Base-by-base conservation (phyloP, 2,329 filamentous ascomycete species). In the Chrysosporium keratinophilum region DNA sequence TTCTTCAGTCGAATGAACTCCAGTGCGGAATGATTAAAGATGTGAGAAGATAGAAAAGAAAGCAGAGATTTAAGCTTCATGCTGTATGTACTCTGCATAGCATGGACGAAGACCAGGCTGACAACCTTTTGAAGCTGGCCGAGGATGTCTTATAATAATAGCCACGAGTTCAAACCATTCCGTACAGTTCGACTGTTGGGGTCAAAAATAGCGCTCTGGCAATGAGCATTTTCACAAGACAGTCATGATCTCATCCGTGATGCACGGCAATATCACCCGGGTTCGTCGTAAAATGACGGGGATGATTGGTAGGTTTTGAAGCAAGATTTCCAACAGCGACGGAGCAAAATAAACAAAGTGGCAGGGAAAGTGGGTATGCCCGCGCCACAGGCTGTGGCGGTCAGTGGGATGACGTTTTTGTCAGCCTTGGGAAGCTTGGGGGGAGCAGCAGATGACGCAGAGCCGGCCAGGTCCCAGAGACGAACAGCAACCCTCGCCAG, bases 361-460 rank as follows among this genome's bases (percentile, higher is more conserved):
- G 43, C 12, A 39, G 17, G 15, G 7, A 15, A 40, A 39, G 46
- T 49, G 46, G 46, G 31, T n/a, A n/a, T n/a, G n/a, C n/a, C 34
- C 12, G 33, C 34, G 46, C 46, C 46, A 48, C 45, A 49, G 11
- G 3, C 34, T 39, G 35, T 49, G 46, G 33, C 46, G 23, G 43
- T 49, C 17, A n/a, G 35, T 19, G 34, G 17, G 34, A 49, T 49
- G 46, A 49, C 46, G 46, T 49, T 28, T 39, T 33, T 2, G 39
- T 19, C 39, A 15, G n/a, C 39, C 11, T 2, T 40, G 9, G 19
- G 19, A 9, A 19, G 15, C 19, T 14, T 20, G 46, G 12, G 35
- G 15, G 15, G 45, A 37, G 28, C 3, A 49, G 14, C 15, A 34
- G 3, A 39, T 49, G 46, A 49, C 46, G 46, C 46, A 49, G 33